phyloP scores from a whole-genome alignment of 495 filamentous ascomycete genomes.

The Zalerion maritima region DNA sequence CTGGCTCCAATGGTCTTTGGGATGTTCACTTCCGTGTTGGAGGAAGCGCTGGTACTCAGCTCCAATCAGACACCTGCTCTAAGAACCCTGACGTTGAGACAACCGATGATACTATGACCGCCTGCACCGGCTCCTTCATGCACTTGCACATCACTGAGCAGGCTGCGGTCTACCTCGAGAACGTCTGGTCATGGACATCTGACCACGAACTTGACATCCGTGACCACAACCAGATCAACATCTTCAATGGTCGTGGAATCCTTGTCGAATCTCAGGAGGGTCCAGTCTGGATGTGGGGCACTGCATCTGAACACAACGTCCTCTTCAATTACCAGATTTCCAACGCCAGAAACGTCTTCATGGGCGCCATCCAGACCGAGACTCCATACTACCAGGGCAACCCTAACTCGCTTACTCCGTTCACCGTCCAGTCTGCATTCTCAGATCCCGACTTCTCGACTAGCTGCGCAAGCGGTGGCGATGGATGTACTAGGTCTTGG shows the following conservation, averaged over 20 bases:
- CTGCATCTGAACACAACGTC: slow-evolving; percentile 73
- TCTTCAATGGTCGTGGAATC: slow-evolving; percentile 83
- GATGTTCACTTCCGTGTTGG: slow-evolving; percentile 84
- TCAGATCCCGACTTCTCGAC: slow-evolving; percentile 61
- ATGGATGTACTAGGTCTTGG: slow-evolving; percentile 64
- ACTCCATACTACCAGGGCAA: slow-evolving; percentile 88
- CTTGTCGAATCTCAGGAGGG: slow-evolving; percentile 51
- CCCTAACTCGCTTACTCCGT: slow-evolving; percentile 56
- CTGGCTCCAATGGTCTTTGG: slow-evolving; percentile 72
- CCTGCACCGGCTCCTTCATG: slow-evolving; percentile 65
- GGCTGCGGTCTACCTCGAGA: slow-evolving; percentile 70
- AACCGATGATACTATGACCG: slow-evolving; percentile 28
- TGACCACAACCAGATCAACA: slow-evolving; percentile 70
- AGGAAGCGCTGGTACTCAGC: slow-evolving; percentile 63
- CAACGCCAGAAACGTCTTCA: slow-evolving; percentile 69
- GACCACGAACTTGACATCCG: slow-evolving; percentile 78
- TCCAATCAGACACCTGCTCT: slow-evolving; percentile 62
- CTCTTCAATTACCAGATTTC: slow-evolving; percentile 80
- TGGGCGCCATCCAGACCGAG: slow-evolving; percentile 79
- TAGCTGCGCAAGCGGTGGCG: slow-evolving; percentile 45
- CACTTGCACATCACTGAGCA: slow-evolving; percentile 62
- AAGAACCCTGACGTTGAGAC: slow-evolving; percentile 50
- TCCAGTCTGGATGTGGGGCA: slow-evolving; percentile 60
- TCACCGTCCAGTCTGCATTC: slow-evolving; percentile 44
- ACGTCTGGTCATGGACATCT: slow-evolving; percentile 90